phyloP scores from a whole-genome alignment of 192 early-diverging fungal species.

The Pecoramyces ruminantium region DNA sequence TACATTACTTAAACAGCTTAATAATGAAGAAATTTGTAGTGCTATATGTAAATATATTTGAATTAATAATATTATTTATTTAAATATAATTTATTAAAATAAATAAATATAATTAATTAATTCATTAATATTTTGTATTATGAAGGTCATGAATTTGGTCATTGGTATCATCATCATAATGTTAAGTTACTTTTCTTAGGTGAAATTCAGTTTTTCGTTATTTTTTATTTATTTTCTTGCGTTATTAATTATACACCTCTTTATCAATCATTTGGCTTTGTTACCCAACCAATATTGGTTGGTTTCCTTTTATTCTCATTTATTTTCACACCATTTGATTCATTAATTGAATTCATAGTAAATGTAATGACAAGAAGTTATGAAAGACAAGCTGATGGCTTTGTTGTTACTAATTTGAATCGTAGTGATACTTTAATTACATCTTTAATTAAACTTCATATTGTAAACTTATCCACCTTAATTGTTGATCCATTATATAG shows the following conservation, averaged over 20 bases:
- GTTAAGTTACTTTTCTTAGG: conserved; percentile 50
- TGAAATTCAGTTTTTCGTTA: conserved; percentile 57
- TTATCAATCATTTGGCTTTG: conserved; percentile 78
- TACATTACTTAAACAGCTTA: conserved; percentile 71
- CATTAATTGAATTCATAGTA: conserved; percentile 48
- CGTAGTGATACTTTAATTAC: conserved; percentile 55
- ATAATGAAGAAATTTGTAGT: conserved; percentile 74
- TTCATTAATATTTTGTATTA: too few relatives aligned
- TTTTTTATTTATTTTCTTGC: conserved; percentile 63
- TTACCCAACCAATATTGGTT: conserved; percentile 55
- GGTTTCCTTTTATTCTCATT: conserved; percentile 77
- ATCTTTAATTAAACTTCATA: conserved; percentile 74
- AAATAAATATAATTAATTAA: too few relatives aligned
- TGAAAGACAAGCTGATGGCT: conserved; percentile 62
- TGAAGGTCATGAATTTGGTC: conserved; percentile 86
- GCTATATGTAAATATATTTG: conserved; percentile 76
- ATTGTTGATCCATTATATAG: conserved; percentile 76
- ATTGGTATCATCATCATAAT: conserved; percentile 81
- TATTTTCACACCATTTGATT: conserved; percentile 64
- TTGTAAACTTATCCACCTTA: conserved; percentile 73
- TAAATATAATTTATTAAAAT: too few relatives aligned
- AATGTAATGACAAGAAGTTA: conserved; percentile 22
- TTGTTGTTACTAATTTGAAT: conserved; percentile 70
- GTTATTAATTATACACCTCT: conserved; percentile 54
- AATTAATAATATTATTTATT: too few relatives aligned